These are phyloP conservation scores for Balansia obtecta DNA, from an alignment of 2,329 filamentous ascomycete species.

Conservation along the genomic window DNA sequence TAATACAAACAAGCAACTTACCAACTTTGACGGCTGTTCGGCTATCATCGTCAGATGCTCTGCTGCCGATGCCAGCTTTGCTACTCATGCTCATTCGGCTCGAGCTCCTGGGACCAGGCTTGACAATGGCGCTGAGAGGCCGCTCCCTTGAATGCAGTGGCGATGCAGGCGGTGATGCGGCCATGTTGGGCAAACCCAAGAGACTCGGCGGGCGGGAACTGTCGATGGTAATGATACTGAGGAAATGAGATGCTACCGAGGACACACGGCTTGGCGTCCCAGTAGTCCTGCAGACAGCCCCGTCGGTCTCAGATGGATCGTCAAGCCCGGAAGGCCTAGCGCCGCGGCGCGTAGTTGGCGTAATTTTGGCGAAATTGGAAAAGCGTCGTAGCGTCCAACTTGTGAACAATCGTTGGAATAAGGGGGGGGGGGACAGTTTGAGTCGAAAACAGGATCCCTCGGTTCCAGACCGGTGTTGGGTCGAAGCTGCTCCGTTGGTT, in stretches of 20 bases:
- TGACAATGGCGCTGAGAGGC: slow-evolving; percentile 72
- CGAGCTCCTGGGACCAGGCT: slow-evolving; percentile 58
- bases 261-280: not conserved
- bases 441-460: not conserved
- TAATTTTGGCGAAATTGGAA: slow-evolving; percentile 3
- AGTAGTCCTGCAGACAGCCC: not conserved
- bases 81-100: slow-evolving; percentile 79
- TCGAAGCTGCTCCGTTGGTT: not conserved
- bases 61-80: slow-evolving; percentile 64
- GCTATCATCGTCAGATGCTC: slow-evolving; percentile 78
- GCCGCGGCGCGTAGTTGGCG: slow-evolving; percentile 5
- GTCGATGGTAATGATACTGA: not conserved
- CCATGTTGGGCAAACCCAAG: slow-evolving; percentile 33
- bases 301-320: slow-evolving; percentile 3
- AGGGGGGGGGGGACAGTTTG: not conserved
- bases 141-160: slow-evolving; percentile 46
- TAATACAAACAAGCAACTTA: slow-evolving; percentile 32
- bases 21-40: slow-evolving; percentile 94
- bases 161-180: slow-evolving; percentile 58
- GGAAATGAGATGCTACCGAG: not conserved
- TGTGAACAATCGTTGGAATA: not conserved
- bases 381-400: not conserved
- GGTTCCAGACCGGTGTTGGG: not conserved
- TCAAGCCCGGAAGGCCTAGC: slow-evolving; percentile 4
- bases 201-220: not conserved